A percentile compares a stretch with the other conserved stretches of the same genome.
Conservation (phyloP, 148 eudicot species). For the Euryodendron excelsum region DNA sequence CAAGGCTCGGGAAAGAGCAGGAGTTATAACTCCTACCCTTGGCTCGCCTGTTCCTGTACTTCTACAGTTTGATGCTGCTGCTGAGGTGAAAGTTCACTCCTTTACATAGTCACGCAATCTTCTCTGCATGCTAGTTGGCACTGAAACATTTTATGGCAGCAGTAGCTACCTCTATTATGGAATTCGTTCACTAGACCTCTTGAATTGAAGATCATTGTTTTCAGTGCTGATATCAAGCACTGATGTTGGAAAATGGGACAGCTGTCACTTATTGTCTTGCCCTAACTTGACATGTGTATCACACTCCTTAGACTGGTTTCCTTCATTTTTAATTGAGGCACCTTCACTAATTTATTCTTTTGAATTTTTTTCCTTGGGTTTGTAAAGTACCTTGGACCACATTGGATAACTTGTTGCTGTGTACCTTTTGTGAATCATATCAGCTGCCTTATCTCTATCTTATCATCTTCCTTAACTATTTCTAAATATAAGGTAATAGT, state of each 20-base stretch:
- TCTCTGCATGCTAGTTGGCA: neutral
- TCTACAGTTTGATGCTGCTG: slow-evolving; percentile 75
- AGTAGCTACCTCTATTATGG: neutral
- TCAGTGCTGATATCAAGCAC: neutral
- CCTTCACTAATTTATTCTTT: neutral
- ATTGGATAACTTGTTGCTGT: too few species aligned
- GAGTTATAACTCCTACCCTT: slow-evolving; percentile 78
- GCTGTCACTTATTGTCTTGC: neutral
- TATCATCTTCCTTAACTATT: too few species aligned
- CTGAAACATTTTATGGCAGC: neutral
- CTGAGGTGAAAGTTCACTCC: slow-evolving; percentile 52
- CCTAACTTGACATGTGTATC: neutral
- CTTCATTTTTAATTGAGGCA: too few species aligned
- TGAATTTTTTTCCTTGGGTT: neutral
- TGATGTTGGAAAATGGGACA: neutral
- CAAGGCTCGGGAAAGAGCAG: slow-evolving; percentile 93
- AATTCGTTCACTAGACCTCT: neutral
- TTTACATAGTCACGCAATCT: neutral
- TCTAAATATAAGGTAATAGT: too few species aligned
- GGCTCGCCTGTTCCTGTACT: slow-evolving; percentile 78
- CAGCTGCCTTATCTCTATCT: too few species aligned
- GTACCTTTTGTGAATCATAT: too few species aligned
- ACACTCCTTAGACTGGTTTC: neutral
- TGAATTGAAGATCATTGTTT: neutral
- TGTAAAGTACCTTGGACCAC: too few species aligned